Base-by-base conservation (phyloP, 805 yeast genomes). In the Yarrowia bubula region DNA sequence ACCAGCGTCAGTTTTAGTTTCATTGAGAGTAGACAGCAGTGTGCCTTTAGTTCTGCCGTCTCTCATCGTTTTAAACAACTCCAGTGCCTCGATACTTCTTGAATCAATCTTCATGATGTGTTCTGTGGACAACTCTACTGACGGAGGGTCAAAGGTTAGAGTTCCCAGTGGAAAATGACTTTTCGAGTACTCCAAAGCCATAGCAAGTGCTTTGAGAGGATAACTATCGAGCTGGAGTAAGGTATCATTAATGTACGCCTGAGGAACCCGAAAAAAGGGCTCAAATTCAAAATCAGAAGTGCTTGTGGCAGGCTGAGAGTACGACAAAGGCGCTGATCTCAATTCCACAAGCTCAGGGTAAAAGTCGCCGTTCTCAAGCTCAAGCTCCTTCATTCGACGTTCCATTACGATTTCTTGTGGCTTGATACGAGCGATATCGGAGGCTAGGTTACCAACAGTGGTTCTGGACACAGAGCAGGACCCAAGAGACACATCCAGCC, bases 401-500 rank as follows among this genome's bases (percentile, higher is more conserved):
- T 73, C 73, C 3, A 92, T 71, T 10, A 93, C 71, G 13, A 93
- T 84, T 70, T 93, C 99, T 41, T 86, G 82, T 0, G 99, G 98
- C 55, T 81, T 81, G 7, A 95, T 85, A 66, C 98, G 80, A 0
- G 93, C 80, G 0, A 95, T 77, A 46, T 90, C 90, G 6, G 95
- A 82, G 58, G 86, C 80, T 3, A 92, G 75, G 31, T 86, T 87
- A 5, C 79, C 82, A 18, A 87, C 71, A 0, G 82, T 80, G 0
- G 90, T 84, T 55, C 84, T 83, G 71, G 90, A 90, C 2, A 88
- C 88, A 70, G 80, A 85, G 50, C 90, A 83, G 22, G 85, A 86
- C 0, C 98, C 98, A 0, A 93, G 84, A 0, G 95, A 88, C 0
- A 93, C 78, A 75, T 95, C 99, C 47, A 88, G 83, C 98, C 98